Evolutionary conservation across 1,284 basidiomycete genomes (phyloP), one percentile per base, ranked within the genome.

Genomic region (Thecaphora thlaspeos): DNA sequence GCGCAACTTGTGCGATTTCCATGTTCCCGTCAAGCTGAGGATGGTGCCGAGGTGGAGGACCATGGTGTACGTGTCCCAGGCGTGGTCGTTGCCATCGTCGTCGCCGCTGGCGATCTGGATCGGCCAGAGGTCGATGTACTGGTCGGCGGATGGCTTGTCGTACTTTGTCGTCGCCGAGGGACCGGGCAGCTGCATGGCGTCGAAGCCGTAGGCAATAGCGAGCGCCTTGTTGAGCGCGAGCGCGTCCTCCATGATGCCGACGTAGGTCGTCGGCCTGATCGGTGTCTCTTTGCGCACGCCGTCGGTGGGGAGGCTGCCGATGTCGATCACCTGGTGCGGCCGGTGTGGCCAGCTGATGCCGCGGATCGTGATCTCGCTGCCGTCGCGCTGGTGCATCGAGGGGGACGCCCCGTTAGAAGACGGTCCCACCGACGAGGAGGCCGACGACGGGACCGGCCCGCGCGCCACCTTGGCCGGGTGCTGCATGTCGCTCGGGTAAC

Each of bases 1-100:
- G 11, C 75, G 71, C 26, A 77, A 60, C 51, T 71, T 62, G 61
- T 77, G 74, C 30, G 55, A 47, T 41, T 71, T 75, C 75, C 75
- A 77, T 23, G 70, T 72, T 41, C 72, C 68, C 0, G 75, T 77
- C 21, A 76, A 56, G 48, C 70, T 75, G 18, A 77, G 60, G 28
- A 77, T 77, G 4, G 75, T 77, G 47, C 75, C 75, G 39, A 77
- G 65, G 38, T 77, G 75, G 18, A 77, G 64, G 12, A 77, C 74
- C 73, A 77, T 76, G 12, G 75, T 77, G 57, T 77, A 77, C 4
- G 73, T 76, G 49, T 77, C 75, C 75, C 75, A 77, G 17, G 70
- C 69, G 19, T 69, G 72, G 26, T 51, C 60, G 22, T 65, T 55
- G 45, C 70, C 70, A 5, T 55, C 55, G 26, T 37, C 17, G 14